A percentile compares a stretch with the other conserved stretches of the same genome.
phyloP scores from a whole-genome alignment of 2,329 filamentous ascomycete genomes.

The Knufia fluminis region DNA sequence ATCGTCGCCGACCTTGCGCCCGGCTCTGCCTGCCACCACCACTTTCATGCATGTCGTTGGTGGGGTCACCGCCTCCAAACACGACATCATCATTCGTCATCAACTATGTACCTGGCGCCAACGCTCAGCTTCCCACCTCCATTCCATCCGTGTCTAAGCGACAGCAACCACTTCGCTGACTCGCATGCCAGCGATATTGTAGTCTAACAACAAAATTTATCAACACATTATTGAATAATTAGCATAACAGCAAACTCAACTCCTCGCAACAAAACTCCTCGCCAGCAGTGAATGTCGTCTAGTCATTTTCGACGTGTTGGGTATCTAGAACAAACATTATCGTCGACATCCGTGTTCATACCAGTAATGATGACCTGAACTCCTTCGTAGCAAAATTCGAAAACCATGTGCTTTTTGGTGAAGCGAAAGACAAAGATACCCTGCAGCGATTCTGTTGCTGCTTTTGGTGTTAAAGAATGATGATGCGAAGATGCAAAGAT shows the following conservation, averaged over 20 bases:
- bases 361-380: neutral
- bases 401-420: neutral
- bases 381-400: neutral
- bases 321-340: constrained; percentile 8
- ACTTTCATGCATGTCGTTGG: neutral
- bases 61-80: constrained; percentile 5
- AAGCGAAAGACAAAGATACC: neutral
- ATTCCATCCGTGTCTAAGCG: constrained; percentile 8
- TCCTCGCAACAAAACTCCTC: constrained; percentile 3
- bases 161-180: neutral
- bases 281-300: constrained; percentile 7
- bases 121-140: neutral
- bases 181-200: neutral
- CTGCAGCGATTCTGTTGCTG: neutral
- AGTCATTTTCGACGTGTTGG: constrained; percentile 2
- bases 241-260: too few relatives aligned
- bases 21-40: neutral
- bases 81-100: constrained; percentile 8
- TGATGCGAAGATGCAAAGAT: too few relatives aligned
- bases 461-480: neutral
- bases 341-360: neutral
- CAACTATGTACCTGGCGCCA: constrained; percentile 5
- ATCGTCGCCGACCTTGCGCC: neutral
- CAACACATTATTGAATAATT: constrained; percentile 1
- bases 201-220: neutral